These are phyloP conservation scores for Scenedesmus sp. DNA, from an alignment of 163 green algal genomes.

Conservation along the genomic window DNA sequence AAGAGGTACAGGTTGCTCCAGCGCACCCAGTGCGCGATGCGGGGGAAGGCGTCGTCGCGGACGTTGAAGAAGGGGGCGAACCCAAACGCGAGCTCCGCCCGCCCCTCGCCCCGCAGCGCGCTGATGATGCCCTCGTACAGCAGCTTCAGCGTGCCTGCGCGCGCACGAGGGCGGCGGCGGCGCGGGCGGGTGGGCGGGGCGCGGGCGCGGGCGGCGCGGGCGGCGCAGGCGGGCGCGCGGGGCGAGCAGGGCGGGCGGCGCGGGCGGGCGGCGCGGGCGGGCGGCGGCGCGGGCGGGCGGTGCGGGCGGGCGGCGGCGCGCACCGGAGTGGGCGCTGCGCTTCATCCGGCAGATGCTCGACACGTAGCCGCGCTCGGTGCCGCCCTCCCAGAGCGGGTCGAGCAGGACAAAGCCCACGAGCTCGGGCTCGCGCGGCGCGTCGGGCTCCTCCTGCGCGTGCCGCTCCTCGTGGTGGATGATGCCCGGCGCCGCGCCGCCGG, in stretches of 20 bases:
- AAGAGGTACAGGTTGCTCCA: conserved; percentile 32
- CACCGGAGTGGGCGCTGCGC: conserved; percentile 28
- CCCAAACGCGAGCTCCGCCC: conserved; percentile 21
- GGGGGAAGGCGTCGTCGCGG: conserved; percentile 1
- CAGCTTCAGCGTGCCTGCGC: conserved; percentile 47
- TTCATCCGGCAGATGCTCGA: conserved; percentile 33
- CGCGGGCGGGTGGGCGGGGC: too few species aligned
- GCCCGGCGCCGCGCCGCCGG: not conserved
- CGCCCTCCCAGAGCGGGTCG: conserved; percentile 35
- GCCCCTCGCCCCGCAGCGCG: conserved; percentile 15
- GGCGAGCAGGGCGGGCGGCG: too few species aligned
- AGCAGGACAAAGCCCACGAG: conserved; percentile 44
- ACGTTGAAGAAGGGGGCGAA: conserved; percentile 48
- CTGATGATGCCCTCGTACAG: conserved; percentile 46
- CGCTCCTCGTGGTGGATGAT: too few species aligned
- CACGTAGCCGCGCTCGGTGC: conserved; percentile 28
- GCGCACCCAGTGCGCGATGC: conserved; percentile 10
- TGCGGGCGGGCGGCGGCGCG: too few species aligned
- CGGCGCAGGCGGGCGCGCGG: too few species aligned
- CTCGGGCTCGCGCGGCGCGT: not conserved
- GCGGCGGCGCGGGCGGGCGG: too few species aligned
- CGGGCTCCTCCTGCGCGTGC: not conserved
- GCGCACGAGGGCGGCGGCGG: too few species aligned
- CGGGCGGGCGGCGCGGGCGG: too few species aligned
- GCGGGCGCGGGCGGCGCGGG: too few species aligned